Conservation (phyloP, 1,284 basidiomycete genomes). For the Pisolithus thermaeus region DNA sequence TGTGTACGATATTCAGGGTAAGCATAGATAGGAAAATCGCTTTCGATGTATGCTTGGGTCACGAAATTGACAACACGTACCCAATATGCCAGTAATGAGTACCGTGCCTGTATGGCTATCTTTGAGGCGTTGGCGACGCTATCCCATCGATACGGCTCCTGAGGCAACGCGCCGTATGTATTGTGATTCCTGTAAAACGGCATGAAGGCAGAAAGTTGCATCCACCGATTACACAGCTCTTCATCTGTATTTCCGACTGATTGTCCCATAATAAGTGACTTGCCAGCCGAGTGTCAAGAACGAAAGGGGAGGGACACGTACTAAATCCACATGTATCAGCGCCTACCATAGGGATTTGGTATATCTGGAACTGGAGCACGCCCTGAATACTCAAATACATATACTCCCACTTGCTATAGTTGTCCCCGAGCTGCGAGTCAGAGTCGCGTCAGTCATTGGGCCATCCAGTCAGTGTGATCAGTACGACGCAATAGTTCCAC, state of each 20-base stretch:
- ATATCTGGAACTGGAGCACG: slow-evolving; percentile 70
- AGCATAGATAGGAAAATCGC: not conserved
- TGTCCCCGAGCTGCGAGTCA: slow-evolving; percentile 57
- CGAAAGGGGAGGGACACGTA: slow-evolving; percentile 23
- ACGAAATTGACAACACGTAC: slow-evolving; percentile 25
- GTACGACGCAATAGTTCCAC: too few relatives aligned
- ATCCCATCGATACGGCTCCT: slow-evolving; percentile 75
- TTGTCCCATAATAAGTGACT: slow-evolving; percentile 4
- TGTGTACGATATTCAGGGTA: not conserved
- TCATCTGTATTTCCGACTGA: slow-evolving; percentile 68
- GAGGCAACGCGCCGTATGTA: slow-evolving; percentile 48
- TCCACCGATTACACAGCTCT: slow-evolving; percentile 79
- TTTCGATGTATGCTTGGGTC: not conserved
- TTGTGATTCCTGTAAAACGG: slow-evolving; percentile 75
- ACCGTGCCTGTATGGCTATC: slow-evolving; percentile 62
- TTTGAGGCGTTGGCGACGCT: slow-evolving; percentile 68
- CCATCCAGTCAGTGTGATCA: not conserved
- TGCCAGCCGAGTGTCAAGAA: not conserved
- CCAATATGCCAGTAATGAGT: slow-evolving; percentile 71
- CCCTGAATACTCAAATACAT: slow-evolving; percentile 57
- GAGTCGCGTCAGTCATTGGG: not conserved
- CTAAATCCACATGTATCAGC: slow-evolving; percentile 68
- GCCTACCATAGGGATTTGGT: slow-evolving; percentile 73
- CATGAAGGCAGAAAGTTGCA: slow-evolving; percentile 71
- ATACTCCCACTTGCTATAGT: slow-evolving; percentile 63